Base-by-base conservation (phyloP, 2,329 filamentous ascomycete species). In the Ceratocystis papillata region DNA sequence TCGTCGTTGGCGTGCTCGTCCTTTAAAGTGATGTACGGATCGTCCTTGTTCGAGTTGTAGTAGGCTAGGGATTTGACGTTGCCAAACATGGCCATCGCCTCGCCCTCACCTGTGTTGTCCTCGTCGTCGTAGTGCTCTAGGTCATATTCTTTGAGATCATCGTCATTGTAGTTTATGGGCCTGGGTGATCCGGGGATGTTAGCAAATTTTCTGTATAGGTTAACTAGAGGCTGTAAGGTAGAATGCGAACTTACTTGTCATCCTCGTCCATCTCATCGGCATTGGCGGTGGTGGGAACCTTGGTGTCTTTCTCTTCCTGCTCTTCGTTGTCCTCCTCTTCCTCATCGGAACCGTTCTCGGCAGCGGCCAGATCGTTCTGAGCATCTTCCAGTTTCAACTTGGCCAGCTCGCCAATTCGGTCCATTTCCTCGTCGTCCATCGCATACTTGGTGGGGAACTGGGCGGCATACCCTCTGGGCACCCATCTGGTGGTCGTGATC, bases 101-200 rank as follows among this genome's bases (percentile, higher is more conserved):
- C 87, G 62, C 83, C 85, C 20, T 77, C 76, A 25, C 79, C 80
- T 22, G 79, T 68, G 41, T 71, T 70, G 33, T 74, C 73, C 20
- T 73, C 75, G 17, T 89, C 88, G 72, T 99, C 94, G 75, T 99
- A 99, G 76, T 96, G 86, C 70, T 97, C 93, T 65, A 99, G 82
- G 73, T 99, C 87, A 77, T 96, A 99, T 76, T 99, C 91, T 76
- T 93, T 94, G 62, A 99, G 81, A 74, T 96, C 92, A 70, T 95
- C 90, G 73, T 96, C 90, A 69, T 87, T 79, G 46, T 84, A 78
- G 66, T 80, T 83, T 69, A 28, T 44, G 10, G 63, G 48, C 37
- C 66, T 67, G n/a, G 1, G 22, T 37, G 15, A 37, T 41, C 4
- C n/a, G 50, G 4, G 1, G 5, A n/a, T 48, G 67, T 73, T 65